Conservation (phyloP, 495 filamentous ascomycete species). For the Beverwykella pulmonaria region DNA sequence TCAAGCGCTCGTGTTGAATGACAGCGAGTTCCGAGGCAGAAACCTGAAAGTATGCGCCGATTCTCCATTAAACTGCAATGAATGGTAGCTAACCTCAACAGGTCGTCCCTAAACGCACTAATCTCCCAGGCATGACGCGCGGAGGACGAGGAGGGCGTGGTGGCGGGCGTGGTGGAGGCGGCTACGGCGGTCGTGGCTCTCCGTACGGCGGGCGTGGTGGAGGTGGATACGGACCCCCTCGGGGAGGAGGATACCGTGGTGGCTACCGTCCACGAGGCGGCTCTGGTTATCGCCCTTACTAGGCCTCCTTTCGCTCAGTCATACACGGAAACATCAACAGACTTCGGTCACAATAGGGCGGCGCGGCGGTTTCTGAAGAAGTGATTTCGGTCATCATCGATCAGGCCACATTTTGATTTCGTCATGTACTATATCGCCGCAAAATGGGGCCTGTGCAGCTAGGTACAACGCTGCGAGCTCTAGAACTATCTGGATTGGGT, state of each 20-base stretch:
- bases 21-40: constrained; percentile 92
- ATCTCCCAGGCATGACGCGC: constrained; percentile 84
- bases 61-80: background rate
- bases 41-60: constrained; percentile 76
- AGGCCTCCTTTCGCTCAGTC: constrained; percentile 28
- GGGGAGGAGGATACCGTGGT: constrained; percentile 48
- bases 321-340: background rate
- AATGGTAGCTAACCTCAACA: constrained; percentile 42
- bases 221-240: constrained; percentile 37
- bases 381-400: background rate
- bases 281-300: constrained; percentile 82
- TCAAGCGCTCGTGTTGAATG: constrained; percentile 91
- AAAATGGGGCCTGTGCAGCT: background rate
- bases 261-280: constrained; percentile 76
- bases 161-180: constrained; percentile 64
- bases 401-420: constrained; percentile 11
- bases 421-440: constrained; percentile 25
- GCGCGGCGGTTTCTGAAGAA: background rate
- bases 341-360: constrained; percentile 13
- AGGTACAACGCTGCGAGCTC: background rate
- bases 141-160: constrained; percentile 74
- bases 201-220: constrained; percentile 68
- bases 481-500: constrained; percentile 4
- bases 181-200: constrained; percentile 61
- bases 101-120: constrained; percentile 97